Conservation (phyloP, 257 asterid species). For the Apocynum venetum region DNA sequence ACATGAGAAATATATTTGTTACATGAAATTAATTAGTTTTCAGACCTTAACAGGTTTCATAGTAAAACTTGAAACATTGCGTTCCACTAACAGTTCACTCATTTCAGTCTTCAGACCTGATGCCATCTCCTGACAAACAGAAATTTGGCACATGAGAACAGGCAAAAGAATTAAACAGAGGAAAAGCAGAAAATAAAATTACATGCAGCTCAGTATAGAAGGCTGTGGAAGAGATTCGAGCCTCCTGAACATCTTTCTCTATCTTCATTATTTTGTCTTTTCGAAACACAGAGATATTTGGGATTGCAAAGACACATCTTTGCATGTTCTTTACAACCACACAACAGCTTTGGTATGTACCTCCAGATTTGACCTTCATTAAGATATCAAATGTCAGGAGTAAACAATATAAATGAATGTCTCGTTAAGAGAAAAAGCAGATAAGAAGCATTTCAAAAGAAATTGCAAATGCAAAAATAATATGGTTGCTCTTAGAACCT, state of each 20-base stretch:
- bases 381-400: constrained; percentile 24
- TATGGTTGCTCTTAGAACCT: neutral
- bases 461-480: neutral
- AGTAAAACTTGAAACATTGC: constrained; percentile 67
- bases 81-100: constrained; percentile 47
- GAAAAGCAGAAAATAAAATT: constrained; percentile 20
- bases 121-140: constrained; percentile 62
- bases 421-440: neutral
- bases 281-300: constrained; percentile 50
- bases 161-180: constrained; percentile 17
- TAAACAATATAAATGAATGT: neutral
- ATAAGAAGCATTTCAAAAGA: neutral
- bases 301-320: constrained; percentile 88
- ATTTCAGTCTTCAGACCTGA: constrained; percentile 73
- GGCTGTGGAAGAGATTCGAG: constrained; percentile 45
- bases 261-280: constrained; percentile 44
- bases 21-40: constrained; percentile 15
- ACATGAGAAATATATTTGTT: constrained; percentile 10
- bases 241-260: constrained; percentile 57
- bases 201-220: constrained; percentile 67
- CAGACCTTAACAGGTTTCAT: constrained; percentile 91
- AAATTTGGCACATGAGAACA: constrained; percentile 21
- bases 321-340: constrained; percentile 76
- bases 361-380: constrained; percentile 71
- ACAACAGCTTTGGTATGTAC: constrained; percentile 83